Base-by-base conservation (phyloP, 148 eudicot genomes). In the Rhododendron williamsianum region DNA sequence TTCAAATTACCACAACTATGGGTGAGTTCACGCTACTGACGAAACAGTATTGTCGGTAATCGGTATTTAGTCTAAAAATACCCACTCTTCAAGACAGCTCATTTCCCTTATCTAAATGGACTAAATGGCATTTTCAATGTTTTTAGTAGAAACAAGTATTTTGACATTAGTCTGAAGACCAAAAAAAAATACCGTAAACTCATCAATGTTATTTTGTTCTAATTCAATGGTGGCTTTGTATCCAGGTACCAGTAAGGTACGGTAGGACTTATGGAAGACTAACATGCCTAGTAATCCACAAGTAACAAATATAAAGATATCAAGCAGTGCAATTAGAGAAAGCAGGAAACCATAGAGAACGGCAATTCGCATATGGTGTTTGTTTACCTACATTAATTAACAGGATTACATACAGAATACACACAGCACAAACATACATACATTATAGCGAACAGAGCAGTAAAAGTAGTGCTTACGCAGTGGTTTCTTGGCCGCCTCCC, bases 401-500 rank as follows among this genome's bases (percentile, higher is more conserved):
- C 43, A 76, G 3, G 9, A 36, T 15, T 13, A 36, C 16, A 38
- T 7, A 35, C 19, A 33, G 9, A 33, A 7, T 7, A 19, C 23
- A 7, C 18, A 38, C 45, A 41, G 45, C 45, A 41, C 45, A 6
- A 41, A 41, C 45, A 41, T 41, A 6, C 33, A 77, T 45, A 77
- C n/a, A 10, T 18, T 46, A 25, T 11, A 78, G 36, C 2, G 12
- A 33, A n/a, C 41, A 6, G 41, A 10, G 1, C 45, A 0, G 25
- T 48, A 58, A 58, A 86, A 58, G 3, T 21, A 36, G 76, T 36
- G 63, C 98, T 93, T 91, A 96, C 98, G 96, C 98, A 67, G 98
- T 93, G 12, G 98, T 96, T 92, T 96, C 98, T 83, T 96, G 98
- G 43, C 98, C 98, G 45, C 98, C 98, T 27, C 98, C 98, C 85